Base-by-base conservation (phyloP, 2,329 filamentous ascomycete genomes). In the Pseudogymnoascus sp. region DNA sequence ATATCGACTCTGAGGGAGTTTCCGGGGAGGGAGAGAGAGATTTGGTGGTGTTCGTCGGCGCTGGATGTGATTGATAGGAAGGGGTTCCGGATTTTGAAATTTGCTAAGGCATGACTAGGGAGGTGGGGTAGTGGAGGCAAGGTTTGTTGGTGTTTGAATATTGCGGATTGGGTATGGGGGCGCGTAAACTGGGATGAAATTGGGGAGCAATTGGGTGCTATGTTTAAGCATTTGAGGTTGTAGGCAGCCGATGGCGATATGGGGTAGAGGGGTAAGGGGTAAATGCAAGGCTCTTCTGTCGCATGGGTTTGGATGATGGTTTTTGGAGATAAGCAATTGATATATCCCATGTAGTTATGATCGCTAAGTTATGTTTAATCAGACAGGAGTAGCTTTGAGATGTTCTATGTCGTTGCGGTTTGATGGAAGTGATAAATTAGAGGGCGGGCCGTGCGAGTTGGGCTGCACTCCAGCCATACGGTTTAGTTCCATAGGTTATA, bases 1-100 rank as follows among this genome's bases (percentile, higher is more conserved):
- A 67, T 70, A 18, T 67, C 70, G 33, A 66, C 64, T 2, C 45
- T 72, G 16, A 62, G 59, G 18, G 60, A 64, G 11, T 52, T 33
- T 23, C 60, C 59, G 9, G 49, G 33, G 1, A 65, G 59, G 45
- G 43, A 59, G 16, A 61, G 49, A 12, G 67, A 70, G 61, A 6
- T 68, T n/a, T 61, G n/a, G 3, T 70, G 69, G 69, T 66, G 65
- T 14, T 58, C 60, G 21, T 55, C 31, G 11, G 60, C 58, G 11
- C 65, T 69, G 55, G 38, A 59, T 6, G 61, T 41, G 21, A 63
- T 69, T 40, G 28, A 55, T 16, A 45, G 60, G n/a, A 64, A 21
- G 4, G 66, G 67, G 5, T 61, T 68, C 8, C 59, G 45, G 52
- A 52, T 65, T 38, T 11, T 66, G 31, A 40, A 61, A 37, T 40